These are phyloP conservation scores for Boletus pseudopeckii DNA, from an alignment of 768 basidiomycete genomes.

Conservation along the genomic window DNA sequence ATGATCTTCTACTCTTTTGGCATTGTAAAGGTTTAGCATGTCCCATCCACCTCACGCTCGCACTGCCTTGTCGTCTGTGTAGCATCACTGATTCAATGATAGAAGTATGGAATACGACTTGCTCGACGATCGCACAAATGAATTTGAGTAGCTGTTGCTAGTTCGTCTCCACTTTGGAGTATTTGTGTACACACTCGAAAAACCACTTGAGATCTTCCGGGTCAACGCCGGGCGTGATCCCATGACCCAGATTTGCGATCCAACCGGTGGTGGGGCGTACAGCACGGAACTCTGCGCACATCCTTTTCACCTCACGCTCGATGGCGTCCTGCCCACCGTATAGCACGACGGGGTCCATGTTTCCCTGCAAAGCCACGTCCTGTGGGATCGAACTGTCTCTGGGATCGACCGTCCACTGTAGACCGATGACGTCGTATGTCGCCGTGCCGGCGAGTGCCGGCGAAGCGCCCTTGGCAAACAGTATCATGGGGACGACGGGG, in stretches of 20 bases:
- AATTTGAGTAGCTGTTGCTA: too few species aligned
- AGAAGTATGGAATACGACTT: conserved; percentile 5
- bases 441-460: conserved; percentile 60
- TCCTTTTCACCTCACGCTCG: conserved; percentile 77
- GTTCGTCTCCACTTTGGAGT: conserved; percentile 43
- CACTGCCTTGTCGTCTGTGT: conserved; percentile 19
- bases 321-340: conserved; percentile 87
- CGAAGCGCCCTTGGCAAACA: conserved; percentile 95
- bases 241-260: conserved; percentile 97
- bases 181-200: conserved; percentile 84
- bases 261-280: conserved; percentile 61
- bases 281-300: conserved; percentile 69
- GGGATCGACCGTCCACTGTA: conserved; percentile 91
- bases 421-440: conserved; percentile 84
- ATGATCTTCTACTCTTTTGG: conserved; percentile 18
- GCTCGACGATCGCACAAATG: neutral
- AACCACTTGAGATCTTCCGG: conserved; percentile 92
- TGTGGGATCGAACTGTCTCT: conserved; percentile 55
- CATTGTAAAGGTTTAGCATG: conserved; percentile 31
- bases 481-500: conserved; percentile 71
- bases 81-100: conserved; percentile 15
- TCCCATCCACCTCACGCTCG: conserved; percentile 13
- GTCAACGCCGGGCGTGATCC: conserved; percentile 93
- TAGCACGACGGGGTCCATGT: conserved; percentile 85
- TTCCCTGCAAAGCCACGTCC: conserved; percentile 80